phyloP scores from a whole-genome alignment of 805 yeast genomes.

The Diddensiella transvaalensis region DNA sequence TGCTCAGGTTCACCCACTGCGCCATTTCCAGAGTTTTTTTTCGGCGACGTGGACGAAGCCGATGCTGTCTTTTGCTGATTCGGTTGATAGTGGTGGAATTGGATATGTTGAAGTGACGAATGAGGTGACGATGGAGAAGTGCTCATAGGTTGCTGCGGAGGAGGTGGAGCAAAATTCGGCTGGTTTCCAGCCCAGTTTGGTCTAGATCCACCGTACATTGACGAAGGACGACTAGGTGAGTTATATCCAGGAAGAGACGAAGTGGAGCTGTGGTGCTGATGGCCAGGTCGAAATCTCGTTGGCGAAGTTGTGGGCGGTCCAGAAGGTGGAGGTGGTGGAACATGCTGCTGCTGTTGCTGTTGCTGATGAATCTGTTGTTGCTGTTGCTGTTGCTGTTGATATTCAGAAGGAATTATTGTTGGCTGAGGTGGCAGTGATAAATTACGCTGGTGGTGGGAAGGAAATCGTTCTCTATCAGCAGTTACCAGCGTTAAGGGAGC shows the following conservation, averaged over 20 bases:
- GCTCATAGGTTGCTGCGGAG: constrained; percentile 22
- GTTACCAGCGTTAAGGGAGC: constrained; percentile 7
- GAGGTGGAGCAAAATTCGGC: constrained; percentile 20
- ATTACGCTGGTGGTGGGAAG: constrained; percentile 24
- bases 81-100: constrained; percentile 58
- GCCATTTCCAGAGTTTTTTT: constrained; percentile 6
- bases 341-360: constrained; percentile 10
- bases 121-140: constrained; percentile 24
- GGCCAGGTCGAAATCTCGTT: constrained; percentile 21
- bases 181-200: constrained; percentile 8
- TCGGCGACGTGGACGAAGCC: constrained; percentile 6
- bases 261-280: constrained; percentile 23
- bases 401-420: constrained; percentile 15
- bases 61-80: constrained; percentile 18
- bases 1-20: constrained; percentile 3
- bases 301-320: constrained; percentile 13
- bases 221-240: constrained; percentile 18
- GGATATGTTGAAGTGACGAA: constrained; percentile 46
- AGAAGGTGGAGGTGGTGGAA: constrained; percentile 14
- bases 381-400: constrained; percentile 9
- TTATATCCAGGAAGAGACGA: constrained; percentile 21
- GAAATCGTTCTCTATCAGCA: constrained; percentile 19
- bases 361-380: constrained; percentile 1
- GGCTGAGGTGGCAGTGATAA: constrained; percentile 25
- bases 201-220: constrained; percentile 8